These are phyloP conservation scores for Trichoderma cornu-damae DNA, from an alignment of 2,329 filamentous ascomycete genomes.

Conservation along the genomic window DNA sequence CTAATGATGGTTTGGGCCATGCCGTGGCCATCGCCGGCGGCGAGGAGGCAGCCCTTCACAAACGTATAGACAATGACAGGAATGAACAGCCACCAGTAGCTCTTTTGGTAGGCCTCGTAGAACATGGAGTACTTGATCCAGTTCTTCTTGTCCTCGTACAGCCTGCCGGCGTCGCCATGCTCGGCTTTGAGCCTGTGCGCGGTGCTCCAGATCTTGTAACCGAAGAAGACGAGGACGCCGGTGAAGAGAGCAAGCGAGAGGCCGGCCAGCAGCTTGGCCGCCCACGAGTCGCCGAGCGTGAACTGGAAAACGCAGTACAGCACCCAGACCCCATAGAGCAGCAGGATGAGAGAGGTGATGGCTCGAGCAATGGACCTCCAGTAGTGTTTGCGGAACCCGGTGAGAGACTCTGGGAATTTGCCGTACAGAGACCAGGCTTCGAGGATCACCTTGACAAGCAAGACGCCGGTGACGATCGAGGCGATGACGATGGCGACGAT, in stretches of 20 bases:
- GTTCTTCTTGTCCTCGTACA: slow-evolving; percentile 84
- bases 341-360: slow-evolving; percentile 81
- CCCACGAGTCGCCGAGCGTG: slow-evolving; percentile 89
- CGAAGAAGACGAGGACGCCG: slow-evolving; percentile 73
- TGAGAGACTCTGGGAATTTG: slow-evolving; percentile 72
- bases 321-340: slow-evolving; percentile 93
- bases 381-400: slow-evolving; percentile 89
- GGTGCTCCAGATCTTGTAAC: slow-evolving; percentile 72
- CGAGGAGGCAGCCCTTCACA: slow-evolving; percentile 79
- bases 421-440: slow-evolving; percentile 89
- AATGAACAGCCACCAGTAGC: slow-evolving; percentile 96
- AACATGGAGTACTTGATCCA: slow-evolving; percentile 97
- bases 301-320: slow-evolving; percentile 97
- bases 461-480: slow-evolving; percentile 75
- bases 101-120: slow-evolving; percentile 91
- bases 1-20: slow-evolving; percentile 75
- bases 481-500: slow-evolving; percentile 84
- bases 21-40: slow-evolving; percentile 78
- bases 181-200: slow-evolving; percentile 67
- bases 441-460: slow-evolving; percentile 85
- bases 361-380: slow-evolving; percentile 88
- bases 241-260: slow-evolving; percentile 80
- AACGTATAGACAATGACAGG: slow-evolving; percentile 88
- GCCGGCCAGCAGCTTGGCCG: slow-evolving; percentile 75
- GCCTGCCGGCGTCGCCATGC: slow-evolving; percentile 65